Percentiles rank a stretch among this genome's conserved stretches.
These are phyloP conservation scores for Fusarium foetens DNA, from an alignment of 2,329 filamentous ascomycete genomes.

Conservation along the genomic window DNA sequence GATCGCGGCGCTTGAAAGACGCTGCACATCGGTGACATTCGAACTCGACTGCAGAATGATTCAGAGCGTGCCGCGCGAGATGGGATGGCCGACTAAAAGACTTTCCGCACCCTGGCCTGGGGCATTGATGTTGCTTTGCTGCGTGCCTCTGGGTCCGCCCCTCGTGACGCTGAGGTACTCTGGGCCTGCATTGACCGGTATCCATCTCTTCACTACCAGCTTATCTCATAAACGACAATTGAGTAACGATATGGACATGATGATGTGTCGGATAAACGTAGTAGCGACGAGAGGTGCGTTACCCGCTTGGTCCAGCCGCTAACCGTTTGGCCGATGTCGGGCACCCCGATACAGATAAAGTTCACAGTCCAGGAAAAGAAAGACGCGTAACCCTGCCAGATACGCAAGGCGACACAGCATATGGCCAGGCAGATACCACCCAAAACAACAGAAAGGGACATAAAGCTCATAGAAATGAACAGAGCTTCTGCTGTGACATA, in stretches of 20 bases:
- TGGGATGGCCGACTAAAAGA: background rate
- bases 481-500: too few relatives aligned
- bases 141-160: background rate
- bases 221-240: background rate
- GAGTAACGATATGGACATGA: background rate
- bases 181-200: fast-evolving
- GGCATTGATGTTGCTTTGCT: background rate
- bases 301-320: background rate
- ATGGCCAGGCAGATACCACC: too few relatives aligned
- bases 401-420: too few relatives aligned
- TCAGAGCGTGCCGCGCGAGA: background rate
- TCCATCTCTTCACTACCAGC: background rate
- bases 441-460: too few relatives aligned
- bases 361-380: too few relatives aligned
- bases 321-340: background rate
- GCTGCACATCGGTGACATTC: background rate
- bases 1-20: background rate
- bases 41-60: background rate
- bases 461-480: too few relatives aligned
- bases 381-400: too few relatives aligned
- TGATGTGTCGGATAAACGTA: background rate
- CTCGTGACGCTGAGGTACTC: background rate
- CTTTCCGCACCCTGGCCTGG: background rate
- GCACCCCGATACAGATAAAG: background rate
- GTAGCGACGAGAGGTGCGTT: background rate